Evolutionary conservation across 1,284 basidiomycete species (phyloP).

Genomic region (Ustilago crameri): DNA sequence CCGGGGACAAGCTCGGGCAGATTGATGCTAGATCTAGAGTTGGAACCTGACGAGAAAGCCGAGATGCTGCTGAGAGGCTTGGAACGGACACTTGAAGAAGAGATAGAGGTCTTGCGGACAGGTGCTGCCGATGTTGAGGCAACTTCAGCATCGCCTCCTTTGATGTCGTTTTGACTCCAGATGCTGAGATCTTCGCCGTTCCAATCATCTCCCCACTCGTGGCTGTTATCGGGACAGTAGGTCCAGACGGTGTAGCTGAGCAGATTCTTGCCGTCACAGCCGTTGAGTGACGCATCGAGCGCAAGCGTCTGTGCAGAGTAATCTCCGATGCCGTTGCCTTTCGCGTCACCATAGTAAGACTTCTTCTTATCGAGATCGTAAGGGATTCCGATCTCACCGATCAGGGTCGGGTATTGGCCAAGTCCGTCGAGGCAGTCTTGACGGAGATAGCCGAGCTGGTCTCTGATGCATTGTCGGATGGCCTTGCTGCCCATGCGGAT

Average conservation of each 20-base stretch:
- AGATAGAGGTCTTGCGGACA: slow-evolving; percentile 1
- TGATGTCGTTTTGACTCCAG: slow-evolving; percentile 82
- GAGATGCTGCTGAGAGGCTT: slow-evolving; percentile 15
- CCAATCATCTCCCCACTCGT: slow-evolving; percentile 94
- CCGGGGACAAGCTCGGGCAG: slow-evolving; percentile 23
- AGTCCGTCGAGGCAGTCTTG: slow-evolving; percentile 74
- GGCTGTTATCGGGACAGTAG: slow-evolving; percentile 79
- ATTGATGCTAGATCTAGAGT: slow-evolving; percentile 16
- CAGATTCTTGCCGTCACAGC: slow-evolving; percentile 82
- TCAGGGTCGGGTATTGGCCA: slow-evolving; percentile 85
- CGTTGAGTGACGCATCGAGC: slow-evolving; percentile 90
- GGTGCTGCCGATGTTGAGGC: neutral
- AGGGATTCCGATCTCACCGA: slow-evolving; percentile 95
- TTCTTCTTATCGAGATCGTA: slow-evolving; percentile 88
- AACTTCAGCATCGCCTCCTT: slow-evolving; percentile 49
- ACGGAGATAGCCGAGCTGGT: slow-evolving; percentile 84
- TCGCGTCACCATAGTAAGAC: slow-evolving; percentile 73
- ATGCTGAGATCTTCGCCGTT: slow-evolving; percentile 91
- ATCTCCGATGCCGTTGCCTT: slow-evolving; percentile 70
- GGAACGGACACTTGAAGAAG: slow-evolving; percentile 10
- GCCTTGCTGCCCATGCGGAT: slow-evolving; percentile 79
- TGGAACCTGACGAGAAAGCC: slow-evolving; percentile 14
- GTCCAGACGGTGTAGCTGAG: slow-evolving; percentile 91
- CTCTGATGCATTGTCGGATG: slow-evolving; percentile 83
- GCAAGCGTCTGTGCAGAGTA: slow-evolving; percentile 84